Percentiles rank a stretch among this genome's conserved stretches.
These are phyloP conservation scores for Gleditsia sinensis DNA, from an alignment of 306 rosid genomes.

Conservation along the genomic window DNA sequence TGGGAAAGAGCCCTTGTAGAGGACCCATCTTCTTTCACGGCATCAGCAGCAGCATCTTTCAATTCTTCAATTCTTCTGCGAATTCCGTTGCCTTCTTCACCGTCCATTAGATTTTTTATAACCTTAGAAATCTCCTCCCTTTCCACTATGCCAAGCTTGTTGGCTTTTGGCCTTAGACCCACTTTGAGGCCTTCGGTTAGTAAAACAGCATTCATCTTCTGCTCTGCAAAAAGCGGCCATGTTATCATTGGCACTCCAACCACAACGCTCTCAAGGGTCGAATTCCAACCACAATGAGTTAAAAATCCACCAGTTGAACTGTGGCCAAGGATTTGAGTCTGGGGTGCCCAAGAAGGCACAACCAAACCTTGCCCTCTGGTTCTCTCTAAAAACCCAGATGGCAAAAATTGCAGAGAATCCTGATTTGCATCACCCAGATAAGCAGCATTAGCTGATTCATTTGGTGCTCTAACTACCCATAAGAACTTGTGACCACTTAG, in stretches of 20 bases:
- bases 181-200: slow-evolving; percentile 14
- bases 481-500: slow-evolving; percentile 35
- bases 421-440: slow-evolving; percentile 6
- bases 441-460: slow-evolving; percentile 33
- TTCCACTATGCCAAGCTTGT: neutral
- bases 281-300: slow-evolving; percentile 45
- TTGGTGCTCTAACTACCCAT: slow-evolving; percentile 41
- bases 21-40: slow-evolving; percentile 11
- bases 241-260: slow-evolving; percentile 36
- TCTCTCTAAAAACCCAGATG: slow-evolving; percentile 34
- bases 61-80: neutral
- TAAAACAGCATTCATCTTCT: slow-evolving; percentile 31
- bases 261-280: slow-evolving; percentile 29
- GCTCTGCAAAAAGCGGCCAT: slow-evolving; percentile 41
- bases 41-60: neutral
- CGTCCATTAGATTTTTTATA: slow-evolving; percentile 1
- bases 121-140: slow-evolving; percentile 5
- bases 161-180: neutral
- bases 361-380: slow-evolving; percentile 28
- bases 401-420: slow-evolving; percentile 29
- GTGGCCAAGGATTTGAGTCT: slow-evolving; percentile 28
- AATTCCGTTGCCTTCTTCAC: neutral
- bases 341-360: slow-evolving; percentile 39
- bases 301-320: slow-evolving; percentile 38
- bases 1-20: slow-evolving; percentile 19